Percentiles rank a stretch among this genome's conserved stretches.
Conservation (phyloP, 345 rosid species). For the Hirschfeldia incana region DNA sequence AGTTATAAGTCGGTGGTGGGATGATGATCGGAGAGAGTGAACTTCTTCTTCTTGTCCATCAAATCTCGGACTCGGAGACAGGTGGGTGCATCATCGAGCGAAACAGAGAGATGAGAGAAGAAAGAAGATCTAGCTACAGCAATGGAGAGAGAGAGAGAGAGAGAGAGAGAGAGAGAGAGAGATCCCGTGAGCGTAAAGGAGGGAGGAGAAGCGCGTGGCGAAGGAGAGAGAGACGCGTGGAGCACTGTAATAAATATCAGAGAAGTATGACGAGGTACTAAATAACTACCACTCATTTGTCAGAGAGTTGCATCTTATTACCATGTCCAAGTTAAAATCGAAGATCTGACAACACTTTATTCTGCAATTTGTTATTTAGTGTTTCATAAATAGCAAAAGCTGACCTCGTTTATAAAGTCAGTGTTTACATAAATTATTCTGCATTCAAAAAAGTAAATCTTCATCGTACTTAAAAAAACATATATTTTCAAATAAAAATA, state of each 20-base stretch:
- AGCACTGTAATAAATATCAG: not conserved
- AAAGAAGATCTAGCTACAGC: constrained; percentile 16
- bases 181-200: constrained; percentile 20
- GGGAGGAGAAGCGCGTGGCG: constrained; percentile 27
- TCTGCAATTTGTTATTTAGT: not conserved
- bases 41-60: constrained; percentile 34
- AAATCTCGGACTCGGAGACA: constrained; percentile 25
- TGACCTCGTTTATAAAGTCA: not conserved
- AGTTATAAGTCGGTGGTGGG: constrained; percentile 13
- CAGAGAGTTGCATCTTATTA: not conserved
- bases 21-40: constrained; percentile 23
- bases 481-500: not conserved
- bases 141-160: not conserved
- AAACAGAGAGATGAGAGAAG: constrained; percentile 3
- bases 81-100: constrained; percentile 22
- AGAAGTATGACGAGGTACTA: not conserved
- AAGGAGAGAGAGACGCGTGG: constrained; percentile 34
- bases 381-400: not conserved
- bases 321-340: not conserved
- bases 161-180: not conserved
- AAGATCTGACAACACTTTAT: not conserved
- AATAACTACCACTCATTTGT: not conserved
- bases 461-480: not conserved
- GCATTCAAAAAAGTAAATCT: not conserved
- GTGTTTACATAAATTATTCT: not conserved